These are phyloP conservation scores for Gossypium bickii DNA, from an alignment of 345 rosid genomes.

Conservation along the genomic window DNA sequence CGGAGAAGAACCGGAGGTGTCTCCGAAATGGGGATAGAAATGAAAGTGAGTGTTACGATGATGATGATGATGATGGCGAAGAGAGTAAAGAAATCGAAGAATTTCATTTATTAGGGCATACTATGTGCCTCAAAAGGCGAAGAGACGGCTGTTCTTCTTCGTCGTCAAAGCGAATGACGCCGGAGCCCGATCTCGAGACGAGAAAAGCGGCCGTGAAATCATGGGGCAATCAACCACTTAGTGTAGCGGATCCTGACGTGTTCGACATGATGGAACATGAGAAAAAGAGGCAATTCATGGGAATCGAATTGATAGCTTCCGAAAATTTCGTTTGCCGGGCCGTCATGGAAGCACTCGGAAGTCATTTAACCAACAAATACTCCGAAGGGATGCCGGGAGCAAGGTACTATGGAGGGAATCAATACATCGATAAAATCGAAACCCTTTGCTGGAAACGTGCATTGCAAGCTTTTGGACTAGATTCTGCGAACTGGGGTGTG, in stretches of 20 bases:
- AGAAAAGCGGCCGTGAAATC: constrained; percentile 23
- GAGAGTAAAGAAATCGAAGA: constrained; percentile 40
- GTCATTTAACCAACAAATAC: constrained; percentile 76
- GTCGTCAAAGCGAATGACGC: constrained; percentile 24
- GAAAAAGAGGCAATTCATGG: constrained; percentile 51
- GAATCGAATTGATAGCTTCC: constrained; percentile 76
- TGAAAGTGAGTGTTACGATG: constrained; percentile 13
- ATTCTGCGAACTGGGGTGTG: constrained; percentile 64
- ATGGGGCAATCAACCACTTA: constrained; percentile 54
- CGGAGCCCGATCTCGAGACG: constrained; percentile 29
- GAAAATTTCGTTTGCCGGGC: constrained; percentile 75
- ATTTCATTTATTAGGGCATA: constrained; percentile 62
- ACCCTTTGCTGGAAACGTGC: constrained; percentile 63
- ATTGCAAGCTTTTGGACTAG: constrained; percentile 50
- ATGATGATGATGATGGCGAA: constrained; percentile 16
- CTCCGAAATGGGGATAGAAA: constrained; percentile 29
- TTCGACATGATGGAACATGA: constrained; percentile 56
- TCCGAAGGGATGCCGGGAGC: constrained; percentile 74
- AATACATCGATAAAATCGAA: constrained; percentile 68
- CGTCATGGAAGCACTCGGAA: constrained; percentile 74
- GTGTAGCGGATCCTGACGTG: constrained; percentile 55
- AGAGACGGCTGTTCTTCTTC: constrained; percentile 28
- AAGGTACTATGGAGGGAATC: constrained; percentile 66
- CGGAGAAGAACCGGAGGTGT: not conserved
- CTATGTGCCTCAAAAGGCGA: constrained; percentile 48